phyloP scores from a whole-genome alignment of 441 rosid genomes.

The Kokia cookei region DNA sequence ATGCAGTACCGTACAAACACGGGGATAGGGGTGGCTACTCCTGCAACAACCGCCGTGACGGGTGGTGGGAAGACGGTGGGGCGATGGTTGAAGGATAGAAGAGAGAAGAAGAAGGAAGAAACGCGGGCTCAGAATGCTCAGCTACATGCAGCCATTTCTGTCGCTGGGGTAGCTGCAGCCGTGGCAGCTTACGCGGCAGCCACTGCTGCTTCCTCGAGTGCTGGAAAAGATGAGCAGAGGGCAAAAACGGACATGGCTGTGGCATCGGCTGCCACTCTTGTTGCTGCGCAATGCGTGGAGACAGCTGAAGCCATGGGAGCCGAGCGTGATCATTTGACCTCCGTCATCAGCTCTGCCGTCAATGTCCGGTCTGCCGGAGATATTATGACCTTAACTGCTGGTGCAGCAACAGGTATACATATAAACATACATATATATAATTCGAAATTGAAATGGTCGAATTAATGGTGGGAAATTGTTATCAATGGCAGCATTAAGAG shows the following conservation, averaged over 20 bases:
- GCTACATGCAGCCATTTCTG: conserved; percentile 82
- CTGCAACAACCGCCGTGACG: conserved; percentile 22
- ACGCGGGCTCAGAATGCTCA: conserved; percentile 81
- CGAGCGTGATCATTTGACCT: conserved; percentile 70
- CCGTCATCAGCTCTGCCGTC: conserved; percentile 78
- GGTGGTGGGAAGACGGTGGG: conserved; percentile 80
- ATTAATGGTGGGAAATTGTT: background rate
- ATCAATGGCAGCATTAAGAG: conserved; percentile 54
- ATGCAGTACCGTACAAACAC: conserved; percentile 36
- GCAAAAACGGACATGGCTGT: conserved; percentile 82
- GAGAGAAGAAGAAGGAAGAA: conserved; percentile 90
- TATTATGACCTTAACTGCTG: conserved; percentile 83
- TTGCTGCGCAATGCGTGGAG: conserved; percentile 92
- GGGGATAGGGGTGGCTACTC: conserved; percentile 9
- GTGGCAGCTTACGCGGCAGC: conserved; percentile 90
- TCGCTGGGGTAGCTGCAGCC: conserved; percentile 83
- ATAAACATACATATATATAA: background rate
- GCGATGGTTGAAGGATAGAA: conserved; percentile 81
- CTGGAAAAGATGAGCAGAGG: conserved; percentile 75
- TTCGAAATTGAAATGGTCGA: background rate
- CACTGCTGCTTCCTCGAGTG: conserved; percentile 57
- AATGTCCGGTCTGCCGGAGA: conserved; percentile 77
- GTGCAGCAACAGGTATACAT: conserved; percentile 76
- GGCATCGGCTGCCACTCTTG: conserved; percentile 84
- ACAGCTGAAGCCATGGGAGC: conserved; percentile 90